Percentiles rank a stretch among this genome's conserved stretches.
Evolutionary conservation across 768 basidiomycete species (phyloP).

Genomic region (Pisolithus sp.): DNA sequence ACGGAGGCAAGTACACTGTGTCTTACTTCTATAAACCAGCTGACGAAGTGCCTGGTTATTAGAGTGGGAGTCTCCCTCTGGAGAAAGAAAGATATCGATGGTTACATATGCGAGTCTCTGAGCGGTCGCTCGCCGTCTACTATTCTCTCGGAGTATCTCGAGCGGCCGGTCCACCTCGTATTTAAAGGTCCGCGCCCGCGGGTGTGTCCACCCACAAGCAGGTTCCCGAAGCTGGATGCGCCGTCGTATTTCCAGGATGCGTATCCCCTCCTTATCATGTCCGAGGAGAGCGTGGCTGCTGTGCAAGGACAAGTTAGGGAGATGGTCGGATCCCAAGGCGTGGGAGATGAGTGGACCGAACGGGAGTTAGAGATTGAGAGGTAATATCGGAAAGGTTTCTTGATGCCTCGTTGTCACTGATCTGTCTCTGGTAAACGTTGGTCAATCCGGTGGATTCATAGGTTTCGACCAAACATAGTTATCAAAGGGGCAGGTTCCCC

Average conservation of each 20-base stretch:
- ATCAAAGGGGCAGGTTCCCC: conserved; percentile 56
- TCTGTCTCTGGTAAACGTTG: conserved; percentile 1
- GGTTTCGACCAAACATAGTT: conserved; percentile 76
- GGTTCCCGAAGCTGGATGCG: conserved; percentile 54
- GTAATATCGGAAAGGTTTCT: conserved; percentile 28
- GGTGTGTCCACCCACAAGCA: conserved; percentile 39
- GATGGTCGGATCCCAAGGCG: conserved; percentile 43
- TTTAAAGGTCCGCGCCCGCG: conserved; percentile 61
- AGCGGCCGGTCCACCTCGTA: conserved; percentile 53
- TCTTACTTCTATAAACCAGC: background rate
- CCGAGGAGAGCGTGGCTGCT: conserved; percentile 55
- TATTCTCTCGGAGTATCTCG: conserved; percentile 57
- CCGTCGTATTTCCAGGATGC: conserved; percentile 61
- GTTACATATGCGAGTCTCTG: conserved; percentile 53
- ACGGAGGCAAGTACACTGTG: conserved; percentile 42
- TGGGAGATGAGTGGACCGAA: conserved; percentile 46
- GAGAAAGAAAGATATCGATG: conserved; percentile 46
- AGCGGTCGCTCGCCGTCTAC: conserved; percentile 41
- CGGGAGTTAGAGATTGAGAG: conserved; percentile 52
- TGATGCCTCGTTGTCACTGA: background rate
- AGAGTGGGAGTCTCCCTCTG: conserved; percentile 55
- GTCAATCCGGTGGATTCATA: conserved; percentile 19
- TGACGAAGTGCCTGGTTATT: background rate
- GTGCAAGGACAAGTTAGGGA: conserved; percentile 43
- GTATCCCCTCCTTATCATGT: conserved; percentile 62